A percentile compares a stretch with the other conserved stretches of the same genome.
These are phyloP conservation scores for Blastocrithidia nonstop DNA, from an alignment of 208 protist genomes.

Conservation along the genomic window DNA sequence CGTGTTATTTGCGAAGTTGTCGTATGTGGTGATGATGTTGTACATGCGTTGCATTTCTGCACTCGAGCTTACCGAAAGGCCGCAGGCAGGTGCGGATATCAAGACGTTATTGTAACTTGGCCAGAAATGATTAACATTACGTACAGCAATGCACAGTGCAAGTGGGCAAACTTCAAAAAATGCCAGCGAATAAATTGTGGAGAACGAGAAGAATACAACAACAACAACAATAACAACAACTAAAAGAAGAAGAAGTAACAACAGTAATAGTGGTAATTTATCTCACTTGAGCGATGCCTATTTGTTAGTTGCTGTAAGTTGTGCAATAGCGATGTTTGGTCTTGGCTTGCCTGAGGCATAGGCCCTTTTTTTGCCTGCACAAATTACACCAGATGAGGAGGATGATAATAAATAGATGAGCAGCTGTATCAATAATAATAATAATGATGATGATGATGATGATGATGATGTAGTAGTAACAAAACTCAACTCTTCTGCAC, in stretches of 20 bases:
- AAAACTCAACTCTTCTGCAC: no score
- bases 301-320: slow-evolving; percentile 21
- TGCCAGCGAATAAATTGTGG: no score
- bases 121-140: no score
- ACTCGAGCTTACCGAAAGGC: slow-evolving; percentile 35
- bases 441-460: neutral
- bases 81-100: slow-evolving; percentile 36
- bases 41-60: slow-evolving; percentile 33
- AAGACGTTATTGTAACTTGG: slow-evolving; percentile 17
- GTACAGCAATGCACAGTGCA: no score
- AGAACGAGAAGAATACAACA: neutral
- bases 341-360: slow-evolving; percentile 25
- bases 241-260: no score
- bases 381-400: neutral
- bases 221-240: slow-evolving; percentile 3
- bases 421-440: neutral
- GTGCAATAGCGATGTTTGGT: slow-evolving; percentile 30
- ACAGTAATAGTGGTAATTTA: slow-evolving; percentile 4
- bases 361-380: slow-evolving; percentile 15
- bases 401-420: neutral
- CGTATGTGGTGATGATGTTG: no score
- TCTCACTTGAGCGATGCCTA: neutral
- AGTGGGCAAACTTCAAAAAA: no score
- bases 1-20: no score
- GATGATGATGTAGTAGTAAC: no score